A percentile compares a stretch with the other conserved stretches of the same genome.
phyloP scores from a whole-genome alignment of 2,329 filamentous ascomycete genomes.

The Fusarium veterinarium region DNA sequence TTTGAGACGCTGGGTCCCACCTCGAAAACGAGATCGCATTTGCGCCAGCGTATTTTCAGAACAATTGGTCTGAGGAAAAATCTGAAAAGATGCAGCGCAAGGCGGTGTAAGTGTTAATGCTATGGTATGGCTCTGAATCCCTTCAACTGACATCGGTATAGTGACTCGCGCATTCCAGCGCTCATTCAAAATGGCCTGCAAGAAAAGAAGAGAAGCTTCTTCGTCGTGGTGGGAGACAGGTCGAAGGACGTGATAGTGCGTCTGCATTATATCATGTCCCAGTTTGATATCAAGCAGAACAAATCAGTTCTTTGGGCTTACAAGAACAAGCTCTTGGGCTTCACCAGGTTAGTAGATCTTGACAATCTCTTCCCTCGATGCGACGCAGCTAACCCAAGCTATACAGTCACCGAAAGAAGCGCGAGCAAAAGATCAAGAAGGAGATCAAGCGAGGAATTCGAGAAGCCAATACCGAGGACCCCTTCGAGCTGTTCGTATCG shows the following conservation, averaged over 20 bases:
- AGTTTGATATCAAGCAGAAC: slow-evolving; percentile 85
- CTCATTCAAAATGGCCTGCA: slow-evolving; percentile 91
- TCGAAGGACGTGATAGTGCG: slow-evolving; percentile 98
- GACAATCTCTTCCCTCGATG: not conserved
- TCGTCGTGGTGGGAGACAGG: slow-evolving; percentile 91
- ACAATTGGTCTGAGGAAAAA: slow-evolving; percentile 43
- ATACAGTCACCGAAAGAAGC: slow-evolving; percentile 92
- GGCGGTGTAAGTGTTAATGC: slow-evolving; percentile 56
- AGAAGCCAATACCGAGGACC: slow-evolving; percentile 91
- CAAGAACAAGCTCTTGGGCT: slow-evolving; percentile 96
- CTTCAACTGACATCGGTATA: slow-evolving; percentile 49
- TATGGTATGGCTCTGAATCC: accelerated
- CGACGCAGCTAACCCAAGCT: slow-evolving; percentile 29
- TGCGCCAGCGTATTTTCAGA: slow-evolving; percentile 46
- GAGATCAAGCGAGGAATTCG: slow-evolving; percentile 95
- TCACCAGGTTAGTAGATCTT: slow-evolving; percentile 72
- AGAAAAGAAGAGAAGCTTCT: slow-evolving; percentile 98
- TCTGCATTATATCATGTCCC: slow-evolving; percentile 90
- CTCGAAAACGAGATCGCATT: slow-evolving; percentile 42
- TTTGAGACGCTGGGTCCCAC: slow-evolving; percentile 41
- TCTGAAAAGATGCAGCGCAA: slow-evolving; percentile 68
- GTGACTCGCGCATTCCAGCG: slow-evolving; percentile 89
- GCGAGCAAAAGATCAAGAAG: slow-evolving; percentile 97
- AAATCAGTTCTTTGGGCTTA: slow-evolving; percentile 99
- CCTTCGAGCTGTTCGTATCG: slow-evolving; percentile 97